phyloP scores from a whole-genome alignment of 495 filamentous ascomycete genomes.

The Pyrenula aspistea region DNA sequence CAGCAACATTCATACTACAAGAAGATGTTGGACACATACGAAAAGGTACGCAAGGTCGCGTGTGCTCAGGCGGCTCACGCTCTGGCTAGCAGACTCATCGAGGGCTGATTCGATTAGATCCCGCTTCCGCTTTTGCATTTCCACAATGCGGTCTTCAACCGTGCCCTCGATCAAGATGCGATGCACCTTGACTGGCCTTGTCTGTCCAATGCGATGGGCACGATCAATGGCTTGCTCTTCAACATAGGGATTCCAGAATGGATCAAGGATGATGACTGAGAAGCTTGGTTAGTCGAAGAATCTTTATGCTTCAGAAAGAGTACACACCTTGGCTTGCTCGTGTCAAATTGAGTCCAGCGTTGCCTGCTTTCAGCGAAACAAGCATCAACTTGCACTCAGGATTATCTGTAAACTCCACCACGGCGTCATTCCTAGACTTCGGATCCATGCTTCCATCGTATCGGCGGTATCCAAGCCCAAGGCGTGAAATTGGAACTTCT shows the following conservation, averaged over 20 bases:
- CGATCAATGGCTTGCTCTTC: conserved; percentile 94
- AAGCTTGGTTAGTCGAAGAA: neutral
- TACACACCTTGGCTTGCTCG: conserved; percentile 41
- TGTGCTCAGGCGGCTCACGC: conserved; percentile 46
- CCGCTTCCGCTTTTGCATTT: conserved; percentile 75
- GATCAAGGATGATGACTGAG: neutral
- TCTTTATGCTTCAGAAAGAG: neutral
- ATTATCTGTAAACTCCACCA: conserved; percentile 60
- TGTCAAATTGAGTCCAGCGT: conserved; percentile 80
- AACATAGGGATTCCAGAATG: conserved; percentile 37
- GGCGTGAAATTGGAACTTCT: conserved; percentile 67
- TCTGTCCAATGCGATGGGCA: conserved; percentile 83
- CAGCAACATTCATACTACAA: too few relatives aligned
- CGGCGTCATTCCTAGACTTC: conserved; percentile 54
- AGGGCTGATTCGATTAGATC: conserved; percentile 68
- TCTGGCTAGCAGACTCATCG: conserved; percentile 62
- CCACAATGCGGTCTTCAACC: conserved; percentile 82
- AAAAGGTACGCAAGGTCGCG: conserved; percentile 64
- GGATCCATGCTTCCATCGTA: conserved; percentile 82
- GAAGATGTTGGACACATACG: conserved; percentile 32
- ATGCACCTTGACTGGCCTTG: conserved; percentile 62
- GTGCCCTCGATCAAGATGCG: conserved; percentile 66
- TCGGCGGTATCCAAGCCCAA: conserved; percentile 52
- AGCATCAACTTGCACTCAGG: conserved; percentile 63
- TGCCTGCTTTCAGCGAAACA: conserved; percentile 82